Conservation (phyloP, 78 protist genomes). For the Protostelium mycophagum region DNA sequence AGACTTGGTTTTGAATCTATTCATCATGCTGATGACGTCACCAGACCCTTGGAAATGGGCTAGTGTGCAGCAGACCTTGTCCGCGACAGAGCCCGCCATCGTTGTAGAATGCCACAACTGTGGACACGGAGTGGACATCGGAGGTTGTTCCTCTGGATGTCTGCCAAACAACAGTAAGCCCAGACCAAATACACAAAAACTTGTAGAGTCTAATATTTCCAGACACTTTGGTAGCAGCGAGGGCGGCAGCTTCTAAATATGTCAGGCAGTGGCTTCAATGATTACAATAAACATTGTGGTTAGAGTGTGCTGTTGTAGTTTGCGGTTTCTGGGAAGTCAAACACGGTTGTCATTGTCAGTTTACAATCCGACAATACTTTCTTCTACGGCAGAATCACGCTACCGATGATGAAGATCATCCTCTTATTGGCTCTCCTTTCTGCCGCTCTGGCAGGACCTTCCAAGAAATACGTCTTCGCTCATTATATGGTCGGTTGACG, state of each 20-base stretch:
- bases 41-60: constrained; percentile 51
- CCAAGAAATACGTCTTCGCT: neutral
- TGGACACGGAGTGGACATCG: constrained; percentile 43
- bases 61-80: neutral
- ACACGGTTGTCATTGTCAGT: no score
- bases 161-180: no score
- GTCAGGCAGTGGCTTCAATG: no score
- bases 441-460: neutral
- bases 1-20: neutral
- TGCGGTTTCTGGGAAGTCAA: no score
- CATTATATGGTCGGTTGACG: neutral
- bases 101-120: constrained; percentile 10
- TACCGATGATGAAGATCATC: neutral
- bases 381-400: neutral
- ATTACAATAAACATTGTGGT: no score
- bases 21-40: neutral
- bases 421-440: neutral
- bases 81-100: constrained; percentile 17
- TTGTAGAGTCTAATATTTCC: no score
- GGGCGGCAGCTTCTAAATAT: no score
- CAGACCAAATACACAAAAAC: no score
- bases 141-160: constrained; percentile 54
- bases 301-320: no score
- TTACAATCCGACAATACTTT: no score
- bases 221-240: no score